A percentile compares a stretch with the other conserved stretches of the same genome.
Conservation (phyloP, 2,329 filamentous ascomycete genomes). For the Phoma sp. region DNA sequence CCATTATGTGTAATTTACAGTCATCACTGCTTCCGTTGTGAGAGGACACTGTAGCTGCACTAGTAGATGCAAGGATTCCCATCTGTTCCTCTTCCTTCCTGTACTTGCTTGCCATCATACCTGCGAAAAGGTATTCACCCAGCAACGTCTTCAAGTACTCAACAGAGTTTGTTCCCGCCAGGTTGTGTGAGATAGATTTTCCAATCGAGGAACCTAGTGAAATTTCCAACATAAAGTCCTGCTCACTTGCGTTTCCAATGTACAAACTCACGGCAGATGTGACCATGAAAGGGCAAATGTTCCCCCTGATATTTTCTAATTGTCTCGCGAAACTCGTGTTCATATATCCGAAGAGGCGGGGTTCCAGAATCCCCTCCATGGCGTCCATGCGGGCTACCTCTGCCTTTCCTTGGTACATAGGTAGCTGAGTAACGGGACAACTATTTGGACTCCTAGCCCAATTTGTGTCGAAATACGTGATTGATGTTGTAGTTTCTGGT, state of each 20-base stretch:
- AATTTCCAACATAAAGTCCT: background rate
- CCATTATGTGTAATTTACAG: background rate
- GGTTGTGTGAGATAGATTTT: background rate
- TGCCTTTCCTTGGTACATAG: background rate
- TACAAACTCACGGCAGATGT: background rate
- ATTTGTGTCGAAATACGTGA: background rate
- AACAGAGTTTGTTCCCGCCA: background rate
- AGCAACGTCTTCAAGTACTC: background rate
- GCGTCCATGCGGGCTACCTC: background rate
- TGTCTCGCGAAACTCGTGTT: background rate
- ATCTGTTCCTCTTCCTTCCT: background rate
- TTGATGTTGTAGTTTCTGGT: background rate
- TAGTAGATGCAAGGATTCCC: background rate
- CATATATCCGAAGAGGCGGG: background rate
- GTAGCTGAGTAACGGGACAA: background rate
- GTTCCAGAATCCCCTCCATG: background rate
- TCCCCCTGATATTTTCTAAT: background rate
- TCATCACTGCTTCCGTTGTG: background rate
- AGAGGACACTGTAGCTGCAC: background rate
- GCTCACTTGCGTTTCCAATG: background rate
- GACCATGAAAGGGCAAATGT: background rate
- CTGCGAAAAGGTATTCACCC: background rate
- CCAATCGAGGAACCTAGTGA: background rate
- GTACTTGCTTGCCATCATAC: background rate
- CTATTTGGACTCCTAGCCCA: background rate